These are phyloP conservation scores for Tuber melanosporum DNA, from an alignment of 495 filamentous ascomycete genomes.

Conservation along the genomic window DNA sequence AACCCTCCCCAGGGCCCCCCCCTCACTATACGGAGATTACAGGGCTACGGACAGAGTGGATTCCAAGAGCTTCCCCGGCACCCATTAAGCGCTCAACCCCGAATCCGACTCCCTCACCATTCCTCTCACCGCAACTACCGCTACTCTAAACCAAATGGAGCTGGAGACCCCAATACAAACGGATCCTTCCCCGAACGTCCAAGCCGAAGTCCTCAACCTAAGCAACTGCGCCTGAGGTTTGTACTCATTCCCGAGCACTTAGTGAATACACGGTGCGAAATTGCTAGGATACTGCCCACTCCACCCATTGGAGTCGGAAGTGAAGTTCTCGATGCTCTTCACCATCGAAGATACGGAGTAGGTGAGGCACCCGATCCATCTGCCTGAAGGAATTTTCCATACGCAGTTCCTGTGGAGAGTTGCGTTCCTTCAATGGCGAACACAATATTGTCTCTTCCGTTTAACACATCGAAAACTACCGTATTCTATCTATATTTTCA, in stretches of 20 bases:
- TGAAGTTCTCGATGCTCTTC: background rate
- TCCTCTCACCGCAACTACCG: background rate
- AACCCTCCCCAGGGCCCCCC: too few relatives aligned
- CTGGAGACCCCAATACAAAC: background rate
- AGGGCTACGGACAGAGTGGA: too few relatives aligned
- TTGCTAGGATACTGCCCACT: conserved; percentile 5
- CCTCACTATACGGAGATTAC: too few relatives aligned
- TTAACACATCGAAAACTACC: background rate
- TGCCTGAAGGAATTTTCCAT: background rate
- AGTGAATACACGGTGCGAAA: conserved; percentile 8
- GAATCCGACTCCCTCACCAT: background rate
- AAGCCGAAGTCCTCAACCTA: background rate
- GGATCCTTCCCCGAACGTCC: background rate
- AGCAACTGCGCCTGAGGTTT: background rate
- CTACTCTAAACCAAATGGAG: background rate
- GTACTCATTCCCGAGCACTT: background rate
- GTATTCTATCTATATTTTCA: background rate
- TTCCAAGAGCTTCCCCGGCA: background rate
- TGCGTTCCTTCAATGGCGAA: background rate
- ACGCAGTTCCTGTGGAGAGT: background rate
- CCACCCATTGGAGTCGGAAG: background rate
- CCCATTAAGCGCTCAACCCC: background rate
- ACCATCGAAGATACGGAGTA: background rate
- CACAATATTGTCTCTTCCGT: background rate
- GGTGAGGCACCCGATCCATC: background rate